Evolutionary conservation across 257 asterid genomes (phyloP), one percentile per base, ranked within the genome.

Genomic region (Echium plantagineum): DNA sequence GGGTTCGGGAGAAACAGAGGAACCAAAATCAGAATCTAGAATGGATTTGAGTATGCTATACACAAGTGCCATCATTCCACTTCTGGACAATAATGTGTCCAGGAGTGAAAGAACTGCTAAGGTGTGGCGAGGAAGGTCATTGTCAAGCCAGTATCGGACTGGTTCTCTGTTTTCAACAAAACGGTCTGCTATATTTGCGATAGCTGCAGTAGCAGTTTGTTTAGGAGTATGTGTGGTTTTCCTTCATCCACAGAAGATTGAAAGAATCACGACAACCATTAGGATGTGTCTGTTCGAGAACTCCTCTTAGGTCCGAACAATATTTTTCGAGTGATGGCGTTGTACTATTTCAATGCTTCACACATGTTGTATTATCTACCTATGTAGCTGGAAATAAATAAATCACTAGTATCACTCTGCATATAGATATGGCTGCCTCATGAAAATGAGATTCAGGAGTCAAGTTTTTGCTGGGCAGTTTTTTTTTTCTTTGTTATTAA

Each of bases 181-280:
- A 35, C 83, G 89, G 7, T 79, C 78, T 24, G 80, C 86, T 31
- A 32, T 83, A 47, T 63, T 72, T 60, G 72, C 69, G 0, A 64
- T 78, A 6, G 52, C 81, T 21, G 89, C 80, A 13, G 56, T 79
- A 18, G 74, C 89, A 20, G 72, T 86, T 42, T 93, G 99, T 63
- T 79, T 75, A 31, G 97, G 96, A 58, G 62, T 89, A 9, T 93
- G 95, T 58, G 79, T 82, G 8, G 80, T 74, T 21, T 59, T 73
- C 26, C 66, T 93, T 65, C 99, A 89, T 73, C 98, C 94, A 19
- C 79, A 51, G 28, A 72, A 72, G 75, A 80, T 78, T 9, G 65
- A 74, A 62, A 80, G 60, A 65, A 60, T 93, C 0, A 81, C 94
- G 20, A 74, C 80, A 5, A 80, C 95, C 51, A 67, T 93, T 13